Base-by-base conservation (phyloP, 2,329 filamentous ascomycete genomes). In the Leptographium radiaticola region DNA sequence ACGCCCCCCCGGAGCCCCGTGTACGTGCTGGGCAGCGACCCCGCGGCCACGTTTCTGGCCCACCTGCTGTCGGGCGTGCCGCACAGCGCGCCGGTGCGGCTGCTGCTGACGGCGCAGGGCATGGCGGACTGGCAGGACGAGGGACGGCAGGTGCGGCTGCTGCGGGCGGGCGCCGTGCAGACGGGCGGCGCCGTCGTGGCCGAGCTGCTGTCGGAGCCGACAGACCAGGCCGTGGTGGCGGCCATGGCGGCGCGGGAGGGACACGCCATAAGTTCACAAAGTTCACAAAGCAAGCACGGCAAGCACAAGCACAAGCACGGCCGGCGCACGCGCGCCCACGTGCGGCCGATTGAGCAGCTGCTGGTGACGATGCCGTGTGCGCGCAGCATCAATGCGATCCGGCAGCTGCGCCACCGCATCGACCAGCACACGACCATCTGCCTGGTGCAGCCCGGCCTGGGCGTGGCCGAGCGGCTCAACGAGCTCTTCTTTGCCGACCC, bases 401-500 rank as follows among this genome's bases (percentile, higher is more conserved):
- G 53, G 31, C 53, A 56, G 13, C 60, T 69, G 12, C 36, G 25
- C 9, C 61, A 65, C 52, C 60, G 66, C 39, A 63, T 69, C 47
- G 62, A 67, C 54, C 59, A 63, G 33, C 59, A 60, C 31, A 66
- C 67, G 16, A 65, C 65, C 1, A 61, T 69, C 38, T 68, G 65
- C 44, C 62, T 69, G 12, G 25, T 69, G 8, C 66, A 69, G 55
- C 59, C 64, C 25, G 67, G 90, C 1, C 79, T 97, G 67, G 91
- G 93, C 0, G 72, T 89, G 2, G 74, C 89, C n/a, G 89, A 97
- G 49, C 77, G 83, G 49, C 75, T 96, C 43, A 89, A 88, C 61
- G 68, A 75, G 38, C 67, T 76, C 12, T 66, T 94, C 33, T 96
- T 95, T 60, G 75, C 79, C 0, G 77, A 90, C 57, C 73, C 78